A percentile compares a stretch with the other conserved stretches of the same genome.
phyloP scores from a whole-genome alignment of 2,329 filamentous ascomycete genomes.

The Claviceps africana region DNA sequence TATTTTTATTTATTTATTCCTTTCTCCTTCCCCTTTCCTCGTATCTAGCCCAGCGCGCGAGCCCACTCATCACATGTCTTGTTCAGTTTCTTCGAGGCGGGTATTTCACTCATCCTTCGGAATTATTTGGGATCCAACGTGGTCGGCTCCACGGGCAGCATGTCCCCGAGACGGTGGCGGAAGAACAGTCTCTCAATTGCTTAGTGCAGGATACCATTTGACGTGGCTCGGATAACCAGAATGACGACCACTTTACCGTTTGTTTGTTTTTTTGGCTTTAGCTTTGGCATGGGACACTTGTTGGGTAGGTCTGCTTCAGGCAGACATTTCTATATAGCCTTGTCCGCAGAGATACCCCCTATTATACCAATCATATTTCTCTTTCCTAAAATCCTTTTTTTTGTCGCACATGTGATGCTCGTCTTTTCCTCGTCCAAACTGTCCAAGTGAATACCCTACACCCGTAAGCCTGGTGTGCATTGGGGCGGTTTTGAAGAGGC shows the following conservation, averaged over 20 bases:
- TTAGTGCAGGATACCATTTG: conserved; percentile 6
- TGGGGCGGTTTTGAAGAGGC: no score
- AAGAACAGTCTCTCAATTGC: background rate
- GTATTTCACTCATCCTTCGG: background rate
- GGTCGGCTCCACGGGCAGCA: no score
- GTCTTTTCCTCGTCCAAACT: no score
- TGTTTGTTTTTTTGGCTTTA: background rate
- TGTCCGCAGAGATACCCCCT: conserved; percentile 1
- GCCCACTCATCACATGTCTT: no score
- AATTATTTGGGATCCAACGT: background rate
- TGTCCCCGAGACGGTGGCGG: no score
- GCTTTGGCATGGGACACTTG: background rate
- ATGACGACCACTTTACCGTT: background rate
- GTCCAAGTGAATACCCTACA: no score
- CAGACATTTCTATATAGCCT: conserved; percentile 2
- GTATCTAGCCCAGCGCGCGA: background rate
- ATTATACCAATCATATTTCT: no score
- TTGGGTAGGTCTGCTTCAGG: conserved; percentile 2
- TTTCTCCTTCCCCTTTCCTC: no score
- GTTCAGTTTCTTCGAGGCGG: background rate
- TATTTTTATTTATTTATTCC: no score
- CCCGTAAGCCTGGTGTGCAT: no score
- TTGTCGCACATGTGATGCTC: no score
- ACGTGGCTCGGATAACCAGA: conserved; percentile 1
- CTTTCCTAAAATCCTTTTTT: no score